Percentiles rank a stretch among this genome's conserved stretches.
Evolutionary conservation across 805 yeast species (phyloP).

Genomic region (Candida vartiovaarae): DNA sequence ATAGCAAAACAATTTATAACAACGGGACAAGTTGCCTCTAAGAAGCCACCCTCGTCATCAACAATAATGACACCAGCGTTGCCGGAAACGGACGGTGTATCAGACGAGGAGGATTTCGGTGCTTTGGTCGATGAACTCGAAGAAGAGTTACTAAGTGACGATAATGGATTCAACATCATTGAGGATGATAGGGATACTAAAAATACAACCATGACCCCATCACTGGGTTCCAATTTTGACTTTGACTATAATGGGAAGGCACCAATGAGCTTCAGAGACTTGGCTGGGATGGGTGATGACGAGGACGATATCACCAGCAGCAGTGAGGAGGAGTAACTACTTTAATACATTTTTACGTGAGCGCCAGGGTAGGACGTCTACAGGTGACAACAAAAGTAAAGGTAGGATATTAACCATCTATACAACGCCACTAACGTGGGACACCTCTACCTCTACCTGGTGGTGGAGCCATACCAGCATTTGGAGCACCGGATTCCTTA

Average conservation of each 20-base stretch:
- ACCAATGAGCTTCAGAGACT: slow-evolving; percentile 20
- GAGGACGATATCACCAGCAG: slow-evolving; percentile 22
- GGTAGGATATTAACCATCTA: no score
- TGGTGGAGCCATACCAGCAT: slow-evolving; percentile 42
- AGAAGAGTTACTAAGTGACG: slow-evolving; percentile 11
- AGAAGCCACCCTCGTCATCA: slow-evolving; percentile 15
- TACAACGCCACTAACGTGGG: slow-evolving; percentile 27
- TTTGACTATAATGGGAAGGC: slow-evolving; percentile 2
- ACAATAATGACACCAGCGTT: slow-evolving; percentile 12
- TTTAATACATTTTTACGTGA: no score
- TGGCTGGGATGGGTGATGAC: slow-evolving; percentile 19
- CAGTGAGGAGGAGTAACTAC: slow-evolving; percentile 20
- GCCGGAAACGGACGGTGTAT: slow-evolving; percentile 1
- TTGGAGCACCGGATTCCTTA: slow-evolving; percentile 52
- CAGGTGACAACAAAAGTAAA: no score
- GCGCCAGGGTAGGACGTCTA: no score
- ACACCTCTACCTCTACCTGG: slow-evolving; percentile 70
- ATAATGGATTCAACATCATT: slow-evolving; percentile 1
- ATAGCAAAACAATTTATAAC: no score
- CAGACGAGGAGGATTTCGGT: slow-evolving; percentile 19
- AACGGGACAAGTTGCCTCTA: slow-evolving; percentile 3
- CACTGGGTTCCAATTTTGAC: neutral
- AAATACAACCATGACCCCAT: neutral
- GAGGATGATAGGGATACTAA: neutral
- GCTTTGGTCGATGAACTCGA: slow-evolving; percentile 22